Evolutionary conservation across 2,329 filamentous ascomycete species (phyloP).

Genomic region (Xylariaceae sp.): DNA sequence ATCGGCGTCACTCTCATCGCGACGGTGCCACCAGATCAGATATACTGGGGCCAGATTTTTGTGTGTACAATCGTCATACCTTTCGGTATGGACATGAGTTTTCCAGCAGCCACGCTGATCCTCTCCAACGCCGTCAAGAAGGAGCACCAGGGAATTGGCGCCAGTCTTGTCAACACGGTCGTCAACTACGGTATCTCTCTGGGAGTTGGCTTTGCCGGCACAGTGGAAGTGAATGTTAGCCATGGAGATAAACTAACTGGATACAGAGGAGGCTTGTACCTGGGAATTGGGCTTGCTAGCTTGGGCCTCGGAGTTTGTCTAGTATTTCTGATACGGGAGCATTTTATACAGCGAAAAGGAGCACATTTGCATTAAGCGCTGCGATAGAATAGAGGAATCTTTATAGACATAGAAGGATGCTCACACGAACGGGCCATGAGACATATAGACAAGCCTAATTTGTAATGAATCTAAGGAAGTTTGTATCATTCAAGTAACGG

Average conservation of each 20-base stretch:
- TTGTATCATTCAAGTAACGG: no score
- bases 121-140: constrained; percentile 49
- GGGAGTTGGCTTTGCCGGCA: constrained; percentile 60
- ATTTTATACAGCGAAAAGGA: constrained; percentile 14
- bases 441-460: no score
- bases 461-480: no score
- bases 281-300: constrained; percentile 33
- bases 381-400: no score
- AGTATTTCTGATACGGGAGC: constrained; percentile 28
- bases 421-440: no score
- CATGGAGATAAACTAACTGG: constrained; percentile 34
- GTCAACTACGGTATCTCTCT: constrained; percentile 64
- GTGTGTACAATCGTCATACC: constrained; percentile 54
- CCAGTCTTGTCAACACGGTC: constrained; percentile 58
- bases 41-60: constrained; percentile 61
- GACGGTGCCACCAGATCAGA: constrained; percentile 51
- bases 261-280: constrained; percentile 36
- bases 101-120: constrained; percentile 58
- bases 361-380: no score
- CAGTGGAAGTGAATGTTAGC: constrained; percentile 39
- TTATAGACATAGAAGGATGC: no score
- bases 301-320: constrained; percentile 33
- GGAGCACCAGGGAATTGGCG: constrained; percentile 42
- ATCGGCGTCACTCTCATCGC: constrained; percentile 35
- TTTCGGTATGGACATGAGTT: constrained; percentile 62